A percentile compares a stretch with the other conserved stretches of the same genome.
These are phyloP conservation scores for Fusarium domesticum DNA, from an alignment of 2,329 filamentous ascomycete species.

Conservation along the genomic window DNA sequence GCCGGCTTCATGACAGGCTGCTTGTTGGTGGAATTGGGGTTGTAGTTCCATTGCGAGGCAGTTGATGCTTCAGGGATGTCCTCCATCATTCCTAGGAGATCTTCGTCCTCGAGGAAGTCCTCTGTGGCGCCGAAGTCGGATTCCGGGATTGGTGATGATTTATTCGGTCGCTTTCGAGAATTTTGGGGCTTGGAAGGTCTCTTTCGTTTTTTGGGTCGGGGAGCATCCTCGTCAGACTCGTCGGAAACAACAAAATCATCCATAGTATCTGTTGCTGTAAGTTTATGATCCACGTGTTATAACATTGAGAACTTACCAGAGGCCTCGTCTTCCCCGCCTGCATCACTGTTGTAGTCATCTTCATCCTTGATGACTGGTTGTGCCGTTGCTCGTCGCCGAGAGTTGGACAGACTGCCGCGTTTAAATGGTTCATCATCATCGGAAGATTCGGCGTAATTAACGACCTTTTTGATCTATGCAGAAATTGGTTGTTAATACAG, in stretches of 20 bases:
- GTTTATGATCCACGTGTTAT: background rate
- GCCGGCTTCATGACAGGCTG: constrained; percentile 35
- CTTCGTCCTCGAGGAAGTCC: constrained; percentile 51
- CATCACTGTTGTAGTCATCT: constrained; percentile 70
- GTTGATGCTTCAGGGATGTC: constrained; percentile 64
- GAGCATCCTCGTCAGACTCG: constrained; percentile 67
- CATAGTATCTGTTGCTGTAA: constrained; percentile 57
- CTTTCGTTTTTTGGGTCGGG: constrained; percentile 71
- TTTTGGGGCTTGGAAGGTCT: constrained; percentile 51
- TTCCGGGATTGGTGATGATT: constrained; percentile 39
- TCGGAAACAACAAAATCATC: constrained; percentile 87
- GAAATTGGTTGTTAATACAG: background rate
- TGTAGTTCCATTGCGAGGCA: constrained; percentile 75
- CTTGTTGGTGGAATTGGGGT: constrained; percentile 46
- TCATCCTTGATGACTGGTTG: constrained; percentile 64
- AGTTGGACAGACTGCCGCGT: constrained; percentile 38
- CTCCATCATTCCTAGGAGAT: constrained; percentile 43
- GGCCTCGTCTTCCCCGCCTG: constrained; percentile 57
- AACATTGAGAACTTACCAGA: constrained; percentile 46
- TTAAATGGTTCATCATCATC: constrained; percentile 73
- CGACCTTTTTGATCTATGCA: constrained; percentile 49
- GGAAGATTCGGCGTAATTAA: constrained; percentile 84
- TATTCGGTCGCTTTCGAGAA: constrained; percentile 61
- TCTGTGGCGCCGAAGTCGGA: constrained; percentile 32
- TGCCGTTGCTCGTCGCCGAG: constrained; percentile 40